These are phyloP conservation scores for Balansia obtecta DNA, from an alignment of 2,329 filamentous ascomycete species.

Conservation along the genomic window DNA sequence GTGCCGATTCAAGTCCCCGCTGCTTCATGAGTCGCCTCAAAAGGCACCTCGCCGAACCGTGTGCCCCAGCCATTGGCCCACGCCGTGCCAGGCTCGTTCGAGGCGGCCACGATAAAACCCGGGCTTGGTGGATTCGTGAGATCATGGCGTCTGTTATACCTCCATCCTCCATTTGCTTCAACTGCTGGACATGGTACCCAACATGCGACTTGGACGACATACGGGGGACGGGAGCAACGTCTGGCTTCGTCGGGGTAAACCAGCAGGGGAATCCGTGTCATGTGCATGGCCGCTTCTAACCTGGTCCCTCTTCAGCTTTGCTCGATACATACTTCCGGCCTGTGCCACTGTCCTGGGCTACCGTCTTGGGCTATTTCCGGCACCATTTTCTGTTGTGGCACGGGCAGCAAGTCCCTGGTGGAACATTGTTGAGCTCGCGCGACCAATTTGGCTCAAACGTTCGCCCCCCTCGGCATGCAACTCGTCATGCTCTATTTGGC, in stretches of 20 bases:
- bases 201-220: not conserved
- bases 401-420: not conserved
- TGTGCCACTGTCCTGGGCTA: not conserved
- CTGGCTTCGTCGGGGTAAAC: not conserved
- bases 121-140: not conserved
- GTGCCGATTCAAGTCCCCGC: not conserved
- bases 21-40: slow-evolving; percentile 12
- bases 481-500: not conserved
- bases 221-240: too few relatives aligned
- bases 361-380: too few relatives aligned
- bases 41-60: slow-evolving; percentile 19
- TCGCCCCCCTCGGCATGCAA: not conserved
- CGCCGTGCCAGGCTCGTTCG: slow-evolving; percentile 9
- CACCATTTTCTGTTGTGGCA: not conserved
- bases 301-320: not conserved
- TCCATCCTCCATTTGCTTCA: not conserved
- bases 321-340: not conserved
- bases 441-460: not conserved
- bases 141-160: not conserved
- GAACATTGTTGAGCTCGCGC: not conserved
- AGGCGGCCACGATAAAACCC: not conserved
- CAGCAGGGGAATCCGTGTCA: not conserved
- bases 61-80: slow-evolving; percentile 32
- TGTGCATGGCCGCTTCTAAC: not conserved
- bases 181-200: not conserved